Percentiles rank a stretch among this genome's conserved stretches.
Evolutionary conservation across 768 basidiomycete species (phyloP).

Genomic region (Trametes villosa): DNA sequence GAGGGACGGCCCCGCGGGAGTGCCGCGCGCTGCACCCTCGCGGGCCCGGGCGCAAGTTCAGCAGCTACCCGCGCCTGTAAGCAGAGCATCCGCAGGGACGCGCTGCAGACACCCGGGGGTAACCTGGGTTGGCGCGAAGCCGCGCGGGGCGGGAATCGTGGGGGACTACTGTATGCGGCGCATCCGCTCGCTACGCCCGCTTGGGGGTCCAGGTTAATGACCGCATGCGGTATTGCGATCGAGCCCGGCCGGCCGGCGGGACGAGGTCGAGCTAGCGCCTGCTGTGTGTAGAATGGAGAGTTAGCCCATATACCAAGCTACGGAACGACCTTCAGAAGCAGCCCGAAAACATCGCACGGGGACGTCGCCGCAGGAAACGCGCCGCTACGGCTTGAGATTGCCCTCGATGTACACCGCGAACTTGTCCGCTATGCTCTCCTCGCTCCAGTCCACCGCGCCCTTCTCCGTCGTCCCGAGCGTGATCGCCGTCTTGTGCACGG

Average conservation of each 20-base stretch:
- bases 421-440: constrained; percentile 67
- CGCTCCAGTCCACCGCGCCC: constrained; percentile 77
- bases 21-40: too few relatives aligned
- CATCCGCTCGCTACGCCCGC: neutral
- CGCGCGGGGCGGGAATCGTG: neutral
- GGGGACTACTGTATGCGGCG: neutral
- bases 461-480: constrained; percentile 81
- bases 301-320: too few relatives aligned
- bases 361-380: neutral
- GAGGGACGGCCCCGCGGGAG: too few relatives aligned
- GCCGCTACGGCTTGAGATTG: constrained; percentile 52
- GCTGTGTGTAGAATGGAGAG: neutral
- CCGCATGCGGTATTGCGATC: constrained; percentile 3
- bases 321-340: too few relatives aligned
- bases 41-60: neutral
- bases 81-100: neutral
- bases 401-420: constrained; percentile 77
- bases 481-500: constrained; percentile 87
- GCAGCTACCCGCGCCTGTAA: constrained; percentile 4
- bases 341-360: too few relatives aligned
- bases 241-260: too few relatives aligned
- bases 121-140: neutral
- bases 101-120: neutral
- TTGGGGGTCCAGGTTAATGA: neutral
- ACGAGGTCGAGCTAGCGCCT: too few relatives aligned